Conservation (phyloP, 2,329 filamentous ascomycete species). For the Daldinia sp. region DNA sequence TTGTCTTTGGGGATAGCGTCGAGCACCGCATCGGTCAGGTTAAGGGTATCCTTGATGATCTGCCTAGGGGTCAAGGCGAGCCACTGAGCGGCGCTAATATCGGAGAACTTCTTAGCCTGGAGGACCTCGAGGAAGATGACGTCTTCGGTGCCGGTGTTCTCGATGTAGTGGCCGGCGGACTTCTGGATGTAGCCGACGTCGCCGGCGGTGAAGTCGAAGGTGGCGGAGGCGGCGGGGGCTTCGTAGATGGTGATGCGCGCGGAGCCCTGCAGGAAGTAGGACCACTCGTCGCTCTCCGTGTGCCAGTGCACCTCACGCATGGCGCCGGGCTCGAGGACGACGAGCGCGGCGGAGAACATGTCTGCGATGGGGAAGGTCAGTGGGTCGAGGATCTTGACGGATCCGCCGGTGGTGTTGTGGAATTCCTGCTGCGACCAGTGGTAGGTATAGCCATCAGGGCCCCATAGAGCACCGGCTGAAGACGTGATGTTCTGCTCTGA, state of each 20-base stretch:
- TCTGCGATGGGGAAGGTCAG: conserved; percentile 67
- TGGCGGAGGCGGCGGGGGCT: conserved; percentile 64
- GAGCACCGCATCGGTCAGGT: conserved; percentile 54
- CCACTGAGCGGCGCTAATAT: conserved; percentile 70
- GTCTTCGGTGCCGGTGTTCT: conserved; percentile 70
- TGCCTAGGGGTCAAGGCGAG: conserved; percentile 68
- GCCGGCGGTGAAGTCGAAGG: conserved; percentile 70
- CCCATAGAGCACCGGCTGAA: conserved; percentile 57
- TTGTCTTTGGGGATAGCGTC: conserved; percentile 57
- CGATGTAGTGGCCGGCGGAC: conserved; percentile 68
- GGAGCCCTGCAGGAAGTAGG: conserved; percentile 68
- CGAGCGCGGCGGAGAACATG: conserved; percentile 67
- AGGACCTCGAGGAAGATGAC: conserved; percentile 71
- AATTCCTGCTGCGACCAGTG: conserved; percentile 65
- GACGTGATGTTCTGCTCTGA: conserved; percentile 61
- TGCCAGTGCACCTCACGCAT: conserved; percentile 76
- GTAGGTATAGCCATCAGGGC: conserved; percentile 60
- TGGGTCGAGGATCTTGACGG: conserved; percentile 70
- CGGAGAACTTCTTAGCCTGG: conserved; percentile 63
- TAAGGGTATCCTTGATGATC: conserved; percentile 69
- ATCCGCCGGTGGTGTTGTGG: conserved; percentile 65
- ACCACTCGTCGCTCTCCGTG: conserved; percentile 70
- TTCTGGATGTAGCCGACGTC: conserved; percentile 71
- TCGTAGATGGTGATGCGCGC: conserved; percentile 68
- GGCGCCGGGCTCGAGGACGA: conserved; percentile 70